Conservation (phyloP, 106 monocot genomes). For the Phalaenopsis aphrodite region DNA sequence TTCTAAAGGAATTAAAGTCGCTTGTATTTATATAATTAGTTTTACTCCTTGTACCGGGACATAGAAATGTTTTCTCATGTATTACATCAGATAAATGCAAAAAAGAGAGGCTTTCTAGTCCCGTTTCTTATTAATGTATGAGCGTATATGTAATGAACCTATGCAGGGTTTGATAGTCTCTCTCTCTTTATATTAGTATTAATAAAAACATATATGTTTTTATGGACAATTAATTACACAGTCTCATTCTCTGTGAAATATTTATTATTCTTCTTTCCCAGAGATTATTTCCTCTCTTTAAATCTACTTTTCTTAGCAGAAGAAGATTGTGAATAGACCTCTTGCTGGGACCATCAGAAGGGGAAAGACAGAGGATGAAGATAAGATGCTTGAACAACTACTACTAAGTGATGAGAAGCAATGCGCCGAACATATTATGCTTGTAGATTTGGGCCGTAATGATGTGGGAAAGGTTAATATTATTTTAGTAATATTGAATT, state of each 20-base stretch:
- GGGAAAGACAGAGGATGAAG: constrained; percentile 12
- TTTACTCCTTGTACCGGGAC: no score
- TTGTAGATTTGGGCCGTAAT: constrained; percentile 16
- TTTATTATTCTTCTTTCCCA: background rate
- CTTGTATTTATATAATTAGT: no score
- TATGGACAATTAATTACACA: background rate
- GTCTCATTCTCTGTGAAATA: background rate
- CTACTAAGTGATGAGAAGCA: constrained; percentile 12
- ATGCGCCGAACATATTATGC: constrained; percentile 16
- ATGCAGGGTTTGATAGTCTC: background rate
- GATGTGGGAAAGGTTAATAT: constrained; percentile 14
- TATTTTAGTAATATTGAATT: background rate
- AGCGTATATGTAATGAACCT: background rate
- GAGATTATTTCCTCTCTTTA: background rate
- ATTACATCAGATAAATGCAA: no score
- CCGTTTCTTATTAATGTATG: background rate
- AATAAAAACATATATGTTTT: background rate
- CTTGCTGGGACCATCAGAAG: constrained; percentile 14
- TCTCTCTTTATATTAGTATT: background rate
- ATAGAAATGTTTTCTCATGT: no score
- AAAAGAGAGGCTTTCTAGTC: background rate
- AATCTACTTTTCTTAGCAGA: background rate
- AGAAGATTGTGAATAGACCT: constrained; percentile 13
- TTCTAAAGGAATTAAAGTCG: no score
- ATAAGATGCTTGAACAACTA: constrained; percentile 14